Evolutionary conservation across 140 eudicot genomes (phyloP).

Genomic region (Flaveria floridana): DNA sequence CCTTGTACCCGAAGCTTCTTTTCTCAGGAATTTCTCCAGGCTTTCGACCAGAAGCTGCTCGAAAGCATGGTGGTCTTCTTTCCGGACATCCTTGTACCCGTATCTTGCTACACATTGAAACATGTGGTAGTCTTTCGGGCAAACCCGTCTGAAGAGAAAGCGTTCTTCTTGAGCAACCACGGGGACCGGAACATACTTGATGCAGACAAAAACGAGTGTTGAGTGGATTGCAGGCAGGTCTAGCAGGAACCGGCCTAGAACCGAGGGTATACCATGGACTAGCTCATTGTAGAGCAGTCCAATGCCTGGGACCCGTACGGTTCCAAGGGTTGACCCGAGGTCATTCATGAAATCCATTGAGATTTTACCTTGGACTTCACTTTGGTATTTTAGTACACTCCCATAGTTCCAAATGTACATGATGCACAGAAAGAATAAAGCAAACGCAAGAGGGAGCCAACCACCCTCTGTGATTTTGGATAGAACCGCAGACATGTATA

Average conservation of each 20-base stretch:
- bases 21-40: constrained; percentile 69
- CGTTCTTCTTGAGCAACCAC: constrained; percentile 94
- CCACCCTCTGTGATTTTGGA: constrained; percentile 88
- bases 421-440: constrained; percentile 66
- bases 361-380: constrained; percentile 75
- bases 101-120: constrained; percentile 86
- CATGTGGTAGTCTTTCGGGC: constrained; percentile 94
- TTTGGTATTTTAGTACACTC: constrained; percentile 76
- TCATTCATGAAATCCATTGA: constrained; percentile 83
- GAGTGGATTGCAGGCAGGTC: constrained; percentile 95
- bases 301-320: constrained; percentile 80
- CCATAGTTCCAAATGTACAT: constrained; percentile 98
- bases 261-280: constrained; percentile 86
- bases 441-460: constrained; percentile 90
- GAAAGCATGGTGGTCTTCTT: constrained; percentile 83
- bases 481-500: constrained; percentile 76
- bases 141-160: constrained; percentile 72
- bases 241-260: constrained; percentile 70
- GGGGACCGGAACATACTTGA: constrained; percentile 82
- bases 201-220: constrained; percentile 77
- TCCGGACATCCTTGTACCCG: constrained; percentile 84
- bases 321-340: constrained; percentile 83
- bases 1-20: constrained; percentile 90
- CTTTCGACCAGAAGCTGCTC: constrained; percentile 80
- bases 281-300: constrained; percentile 84